Percentiles rank a stretch among this genome's conserved stretches.
Conservation (phyloP, 768 basidiomycete species). For the Mycena rebaudengoi region DNA sequence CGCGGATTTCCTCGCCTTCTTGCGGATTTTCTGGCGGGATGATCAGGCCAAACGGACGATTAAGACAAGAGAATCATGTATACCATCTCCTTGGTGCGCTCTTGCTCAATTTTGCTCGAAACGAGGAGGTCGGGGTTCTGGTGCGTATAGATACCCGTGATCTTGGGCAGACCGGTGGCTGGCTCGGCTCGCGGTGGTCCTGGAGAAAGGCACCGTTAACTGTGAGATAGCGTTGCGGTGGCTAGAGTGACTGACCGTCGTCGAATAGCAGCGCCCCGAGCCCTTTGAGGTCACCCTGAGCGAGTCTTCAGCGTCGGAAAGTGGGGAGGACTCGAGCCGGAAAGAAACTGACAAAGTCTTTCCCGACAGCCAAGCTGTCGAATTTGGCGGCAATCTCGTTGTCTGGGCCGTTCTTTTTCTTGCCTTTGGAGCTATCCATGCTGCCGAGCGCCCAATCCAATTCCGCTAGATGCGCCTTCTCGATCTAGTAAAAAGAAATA, state of each 20-base stretch:
- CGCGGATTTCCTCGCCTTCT: slow-evolving; percentile 28
- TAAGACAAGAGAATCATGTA: slow-evolving; percentile 43
- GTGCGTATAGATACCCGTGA: slow-evolving; percentile 79
- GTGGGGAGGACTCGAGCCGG: not conserved
- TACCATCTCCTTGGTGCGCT: slow-evolving; percentile 62
- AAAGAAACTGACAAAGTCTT: slow-evolving; percentile 45
- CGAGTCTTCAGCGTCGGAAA: not conserved
- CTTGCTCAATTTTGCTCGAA: slow-evolving; percentile 74
- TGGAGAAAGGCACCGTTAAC: slow-evolving; percentile 14
- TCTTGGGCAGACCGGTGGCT: no score
- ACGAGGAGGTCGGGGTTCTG: slow-evolving; percentile 75
- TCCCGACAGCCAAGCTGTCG: slow-evolving; percentile 55
- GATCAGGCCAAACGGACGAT: not conserved
- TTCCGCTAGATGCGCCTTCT: slow-evolving; percentile 75
- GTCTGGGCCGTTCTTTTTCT: slow-evolving; percentile 47
- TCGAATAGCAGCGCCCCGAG: slow-evolving; percentile 75
- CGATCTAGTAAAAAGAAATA: slow-evolving; percentile 60
- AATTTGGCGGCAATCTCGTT: slow-evolving; percentile 48
- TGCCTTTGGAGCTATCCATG: slow-evolving; percentile 54
- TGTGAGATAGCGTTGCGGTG: not conserved
- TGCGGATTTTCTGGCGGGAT: slow-evolving; percentile 40
- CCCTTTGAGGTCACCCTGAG: slow-evolving; percentile 64
- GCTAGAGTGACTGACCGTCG: slow-evolving; percentile 56
- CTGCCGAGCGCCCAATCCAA: slow-evolving; percentile 85
- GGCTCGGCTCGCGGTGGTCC: slow-evolving; percentile 50